Evolutionary conservation across 2,329 filamentous ascomycete species (phyloP), one percentile per base, ranked within the genome.

Genomic region (Colletotrichum phormii): DNA sequence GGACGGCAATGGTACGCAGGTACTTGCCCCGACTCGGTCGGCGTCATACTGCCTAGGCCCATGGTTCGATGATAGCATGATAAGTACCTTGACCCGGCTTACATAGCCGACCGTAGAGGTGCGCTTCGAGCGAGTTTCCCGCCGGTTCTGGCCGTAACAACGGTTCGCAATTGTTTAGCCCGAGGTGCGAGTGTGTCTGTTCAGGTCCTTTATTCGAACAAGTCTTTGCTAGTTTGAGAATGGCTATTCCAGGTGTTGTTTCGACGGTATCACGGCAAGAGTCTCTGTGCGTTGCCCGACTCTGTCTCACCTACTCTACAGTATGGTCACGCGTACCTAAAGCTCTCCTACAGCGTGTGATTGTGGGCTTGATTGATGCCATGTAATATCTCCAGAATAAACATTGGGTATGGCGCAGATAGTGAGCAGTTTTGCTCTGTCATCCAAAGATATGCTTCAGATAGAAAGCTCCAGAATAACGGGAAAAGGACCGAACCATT

Each of bases 1-100:
- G 46, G 61, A 22, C 71, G 67, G 71, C 37, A 71, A 71, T 61
- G 66, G 67, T 42, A 61, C 66, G 55, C 55, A 64, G 66, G 54
- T 71, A 71, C 71, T 49, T 73, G 64, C 42, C 65, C 60, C 66
- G 46, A 72, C 66, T 60, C 60, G 70, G 66, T 60, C 60, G 70
- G 66, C 60, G 60, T 72, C 71, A 71, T 65, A 72, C 18, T 49
- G 71, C 60, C 54, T 60, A 18, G 29, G 15, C 54, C n/a, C 29
- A 63, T 57, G 31, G 53, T 70, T 70, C 66, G 61, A 73, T 73
- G 66, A 61, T 73, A 73, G 67, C 71, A 57, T 46, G 61, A 70
- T 29, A 64, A 4, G 61, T 72, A 72, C 70, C 31, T 46, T 42
- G 22, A 55, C 57, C 15, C 26, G 37, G 37, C 59, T 60, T n/a